Evolutionary conservation across 1,139 yeast species (phyloP), one percentile per base, ranked within the genome.

Genomic region (Kazachstania sp.): DNA sequence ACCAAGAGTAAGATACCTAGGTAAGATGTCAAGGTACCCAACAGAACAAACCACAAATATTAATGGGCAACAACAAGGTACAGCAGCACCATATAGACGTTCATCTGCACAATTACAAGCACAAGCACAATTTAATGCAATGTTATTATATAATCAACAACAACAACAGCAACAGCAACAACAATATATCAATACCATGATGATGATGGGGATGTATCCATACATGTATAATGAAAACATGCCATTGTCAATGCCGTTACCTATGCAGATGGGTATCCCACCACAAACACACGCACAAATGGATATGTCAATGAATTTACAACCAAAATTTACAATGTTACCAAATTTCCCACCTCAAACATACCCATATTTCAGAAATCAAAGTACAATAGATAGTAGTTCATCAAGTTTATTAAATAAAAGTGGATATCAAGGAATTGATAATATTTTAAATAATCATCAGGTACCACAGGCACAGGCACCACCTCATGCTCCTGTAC

Each of bases 201-300:
- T 44, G 43, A 44, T 44, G 46, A 44, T 44, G 46, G 39, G 38
- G 13, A 32, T 39, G 36, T 32, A 20, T 13, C 43, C 43, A 13
- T 43, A 20, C 29, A 29, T 20, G 11, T 15, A n/a, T 13, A 19
- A 30, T 13, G 35, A 37, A 15, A 38, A 31, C 29, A 20, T 37
- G 18, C 41, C 26, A 4, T 18, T 30, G 37, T 37, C 15, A 29
- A 38, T 38, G 41, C 18, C 19, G 2, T n/a, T n/a, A n/a, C n/a
- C 19, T 3, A 37, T 37, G 39, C 39, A 3, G 37, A 26, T 23
- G n/a, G 26, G 26, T 7, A 11, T 28, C 1, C 26, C 42, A 3
- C 26, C 20, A n/a, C 42, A 29, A 39, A 35, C 42, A 7, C 23
- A 13, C 5, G 26, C 12, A 8, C n/a, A 19, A 19, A 19, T 36